Conservation (phyloP, 176 grass and related monocot genomes). For the Oryza glumipatula region DNA sequence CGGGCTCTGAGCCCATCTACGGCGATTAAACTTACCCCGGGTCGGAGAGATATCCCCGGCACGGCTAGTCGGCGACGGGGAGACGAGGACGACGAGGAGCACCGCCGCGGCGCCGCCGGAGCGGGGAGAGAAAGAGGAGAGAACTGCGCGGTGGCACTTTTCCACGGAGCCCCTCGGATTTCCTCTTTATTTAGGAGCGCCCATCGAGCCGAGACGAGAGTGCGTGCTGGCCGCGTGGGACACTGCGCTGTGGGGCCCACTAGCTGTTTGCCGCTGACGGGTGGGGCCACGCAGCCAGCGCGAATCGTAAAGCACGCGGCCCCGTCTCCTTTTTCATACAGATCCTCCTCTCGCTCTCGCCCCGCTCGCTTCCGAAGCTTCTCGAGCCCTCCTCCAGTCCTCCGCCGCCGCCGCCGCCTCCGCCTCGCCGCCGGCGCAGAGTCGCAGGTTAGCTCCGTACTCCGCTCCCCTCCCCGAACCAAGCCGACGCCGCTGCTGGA, state of each 20-base stretch:
- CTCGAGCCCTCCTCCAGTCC: slow-evolving; percentile 22
- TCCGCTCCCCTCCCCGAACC: neutral
- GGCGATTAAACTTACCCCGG: neutral
- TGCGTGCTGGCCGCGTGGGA: neutral
- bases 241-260: neutral
- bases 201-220: neutral
- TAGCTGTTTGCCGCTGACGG: neutral
- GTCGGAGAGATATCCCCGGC: neutral
- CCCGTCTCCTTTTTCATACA: neutral
- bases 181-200: neutral
- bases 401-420: slow-evolving; percentile 9
- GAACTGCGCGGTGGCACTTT: slow-evolving; percentile 10
- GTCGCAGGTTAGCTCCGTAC: slow-evolving; percentile 33
- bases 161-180: neutral
- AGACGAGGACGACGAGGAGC: neutral
- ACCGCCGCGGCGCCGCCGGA: neutral
- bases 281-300: neutral
- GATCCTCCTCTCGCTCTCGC: slow-evolving; percentile 11
- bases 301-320: slow-evolving; percentile 39
- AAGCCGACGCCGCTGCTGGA: neutral
- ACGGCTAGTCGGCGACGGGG: neutral
- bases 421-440: slow-evolving; percentile 1
- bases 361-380: slow-evolving; percentile 36
- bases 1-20: neutral
- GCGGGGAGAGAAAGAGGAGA: neutral